Evolutionary conservation across 805 yeast species (phyloP).

Genomic region (Teunomyces tritomae): DNA sequence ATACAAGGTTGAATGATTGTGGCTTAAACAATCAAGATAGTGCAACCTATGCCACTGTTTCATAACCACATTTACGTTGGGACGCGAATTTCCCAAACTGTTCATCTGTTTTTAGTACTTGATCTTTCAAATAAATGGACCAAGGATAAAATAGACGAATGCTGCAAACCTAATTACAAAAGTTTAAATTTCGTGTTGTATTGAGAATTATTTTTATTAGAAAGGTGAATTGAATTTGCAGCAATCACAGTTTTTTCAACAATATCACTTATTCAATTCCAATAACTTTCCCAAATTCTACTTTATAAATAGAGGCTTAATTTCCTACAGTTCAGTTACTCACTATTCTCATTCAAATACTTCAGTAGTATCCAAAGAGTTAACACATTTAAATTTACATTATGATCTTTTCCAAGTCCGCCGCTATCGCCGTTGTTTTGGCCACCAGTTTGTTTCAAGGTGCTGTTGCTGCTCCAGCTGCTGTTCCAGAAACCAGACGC

Average conservation of each 20-base stretch:
- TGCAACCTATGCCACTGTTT: neutral
- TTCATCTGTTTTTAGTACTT: neutral
- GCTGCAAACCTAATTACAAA: neutral
- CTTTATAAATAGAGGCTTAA: neutral
- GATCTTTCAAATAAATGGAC: neutral
- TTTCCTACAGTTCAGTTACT: neutral
- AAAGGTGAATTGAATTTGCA: neutral
- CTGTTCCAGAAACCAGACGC: conserved; percentile 7
- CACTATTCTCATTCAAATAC: neutral
- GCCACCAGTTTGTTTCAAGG: conserved; percentile 13
- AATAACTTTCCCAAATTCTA: neutral
- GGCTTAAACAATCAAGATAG: neutral
- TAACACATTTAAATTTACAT: neutral
- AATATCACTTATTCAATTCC: neutral
- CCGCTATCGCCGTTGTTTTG: conserved; percentile 17
- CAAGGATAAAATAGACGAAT: neutral
- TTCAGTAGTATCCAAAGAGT: neutral
- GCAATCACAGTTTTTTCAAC: neutral
- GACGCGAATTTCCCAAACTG: neutral
- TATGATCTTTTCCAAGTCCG: conserved; percentile 19
- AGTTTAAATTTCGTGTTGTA: neutral
- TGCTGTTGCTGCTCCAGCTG: conserved; percentile 7
- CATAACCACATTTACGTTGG: neutral
- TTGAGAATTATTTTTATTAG: neutral
- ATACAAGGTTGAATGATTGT: no score